Evolutionary conservation across 2,329 filamentous ascomycete genomes (phyloP), one percentile per base, ranked within the genome.

Genomic region (Colletotrichum lini): DNA sequence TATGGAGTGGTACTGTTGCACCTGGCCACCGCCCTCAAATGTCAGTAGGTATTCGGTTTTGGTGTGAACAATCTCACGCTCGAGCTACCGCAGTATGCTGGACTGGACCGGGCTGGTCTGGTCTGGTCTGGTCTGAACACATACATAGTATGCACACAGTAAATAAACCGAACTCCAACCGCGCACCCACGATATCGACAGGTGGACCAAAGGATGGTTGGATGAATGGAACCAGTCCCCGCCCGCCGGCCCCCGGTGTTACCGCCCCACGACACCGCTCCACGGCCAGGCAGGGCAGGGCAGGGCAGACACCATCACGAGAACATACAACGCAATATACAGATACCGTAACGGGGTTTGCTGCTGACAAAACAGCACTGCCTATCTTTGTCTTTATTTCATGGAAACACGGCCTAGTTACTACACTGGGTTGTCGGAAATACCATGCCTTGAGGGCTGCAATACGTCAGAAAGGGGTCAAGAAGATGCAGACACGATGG

Each of bases 391-490:
- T 38, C 65, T 10, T 53, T 68, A 57, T 44, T 50, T 35, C 44
- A 52, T 45, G 45, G 68, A 65, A 67, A 58, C 45, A 52, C n/a
- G 44, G 35, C 57, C 49, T 35, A n/a, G 49, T 38, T 49, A 61
- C 35, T 49, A 53, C 49, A 15, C 35, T 45, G 53, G 52, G 45
- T 56, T 61, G 18, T 50, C 45, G 44, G 30, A 62, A 58, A 50
- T 69, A n/a, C 40, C 44, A 63, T 45, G 15, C 35, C 57, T 42
- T 47, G 57, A 53, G 44, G 26, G 21, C 58, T 58, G 52, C 58
- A 63, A 59, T 69, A 72, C 59, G 65, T 69, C 69, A 69, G 53
- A 59, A 64, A 59, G 59, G 59, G 40, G 40, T 67, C 44, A 23
- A 42, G n/a, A 18, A 64, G 47, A 47, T 42, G 50, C 40, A 35